These are phyloP conservation scores for Cupressus sempervirens DNA, from an alignment of 75 land plant genomes.

Conservation along the genomic window DNA sequence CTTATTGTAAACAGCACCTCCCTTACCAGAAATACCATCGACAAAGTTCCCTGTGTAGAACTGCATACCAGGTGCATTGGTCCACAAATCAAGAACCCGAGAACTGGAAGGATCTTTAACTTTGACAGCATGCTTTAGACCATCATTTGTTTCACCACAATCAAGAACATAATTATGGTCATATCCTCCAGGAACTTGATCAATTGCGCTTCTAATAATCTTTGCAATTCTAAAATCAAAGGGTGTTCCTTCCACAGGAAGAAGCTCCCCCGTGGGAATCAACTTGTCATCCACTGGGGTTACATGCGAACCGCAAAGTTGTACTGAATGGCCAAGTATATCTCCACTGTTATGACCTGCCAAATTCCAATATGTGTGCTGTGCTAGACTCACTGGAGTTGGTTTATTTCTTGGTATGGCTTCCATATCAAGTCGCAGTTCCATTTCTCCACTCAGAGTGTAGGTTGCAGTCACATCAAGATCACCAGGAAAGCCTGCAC, in stretches of 20 bases:
- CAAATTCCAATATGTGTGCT: constrained; percentile 95
- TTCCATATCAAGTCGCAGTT: constrained; percentile 79
- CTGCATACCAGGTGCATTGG: constrained; percentile 86
- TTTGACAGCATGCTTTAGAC: constrained; percentile 63
- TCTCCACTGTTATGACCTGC: constrained; percentile 76
- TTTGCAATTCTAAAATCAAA: constrained; percentile 69
- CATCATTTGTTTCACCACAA: constrained; percentile 41
- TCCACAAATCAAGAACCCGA: constrained; percentile 78
- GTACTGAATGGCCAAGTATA: constrained; percentile 61
- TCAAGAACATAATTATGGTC: constrained; percentile 91
- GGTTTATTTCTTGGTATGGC: constrained; percentile 73
- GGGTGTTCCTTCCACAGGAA: constrained; percentile 77
- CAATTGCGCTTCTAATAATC: constrained; percentile 29
- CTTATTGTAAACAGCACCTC: constrained; percentile 63
- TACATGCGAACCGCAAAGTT: constrained; percentile 47
- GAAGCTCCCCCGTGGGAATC: constrained; percentile 82
- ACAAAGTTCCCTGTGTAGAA: constrained; percentile 90
- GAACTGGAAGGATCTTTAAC: constrained; percentile 68
- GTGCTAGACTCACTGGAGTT: constrained; percentile 87
- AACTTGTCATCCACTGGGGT: constrained; percentile 77
- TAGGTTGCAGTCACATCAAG: constrained; percentile 69
- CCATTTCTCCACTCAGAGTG: constrained; percentile 48
- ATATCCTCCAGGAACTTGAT: constrained; percentile 71
- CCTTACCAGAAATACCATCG: constrained; percentile 75
- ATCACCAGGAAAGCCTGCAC: constrained; percentile 83